A percentile compares a stretch with the other conserved stretches of the same genome.
phyloP scores from a whole-genome alignment of 1,284 basidiomycete genomes.

The Lentinula novae-zelandiae region DNA sequence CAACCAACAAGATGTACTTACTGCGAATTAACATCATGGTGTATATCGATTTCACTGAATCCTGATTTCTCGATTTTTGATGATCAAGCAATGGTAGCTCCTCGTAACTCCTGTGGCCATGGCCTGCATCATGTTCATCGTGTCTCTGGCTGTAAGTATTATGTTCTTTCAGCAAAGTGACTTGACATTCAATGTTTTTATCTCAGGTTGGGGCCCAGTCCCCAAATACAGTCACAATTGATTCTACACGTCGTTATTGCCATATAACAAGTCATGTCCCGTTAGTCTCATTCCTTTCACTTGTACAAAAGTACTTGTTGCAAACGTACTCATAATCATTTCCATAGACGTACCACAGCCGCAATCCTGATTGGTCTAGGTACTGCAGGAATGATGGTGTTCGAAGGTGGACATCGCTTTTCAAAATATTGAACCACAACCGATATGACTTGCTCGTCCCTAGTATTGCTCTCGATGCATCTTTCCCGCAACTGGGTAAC shows the following conservation, averaged over 20 bases:
- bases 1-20: not conserved
- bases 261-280: conserved; percentile 2
- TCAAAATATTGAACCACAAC: not conserved
- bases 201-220: not conserved
- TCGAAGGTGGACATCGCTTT: not conserved
- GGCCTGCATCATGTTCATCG: not conserved
- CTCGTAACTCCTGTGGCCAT: not conserved
- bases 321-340: not conserved
- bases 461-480: not conserved
- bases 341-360: not conserved
- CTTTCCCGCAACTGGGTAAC: not conserved
- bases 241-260: conserved; percentile 5
- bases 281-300: not conserved
- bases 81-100: not conserved
- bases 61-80: not conserved
- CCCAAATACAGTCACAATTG: not conserved
- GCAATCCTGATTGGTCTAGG: not conserved
- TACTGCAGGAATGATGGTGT: conserved; percentile 1
- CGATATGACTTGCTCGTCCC: not conserved
- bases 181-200: not conserved
- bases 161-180: not conserved
- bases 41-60: not conserved
- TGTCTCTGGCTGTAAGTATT: not conserved
- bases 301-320: no score
- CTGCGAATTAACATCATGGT: not conserved